Conservation (phyloP, 2,329 filamentous ascomycete genomes). For the Penicillium vulpinum region DNA sequence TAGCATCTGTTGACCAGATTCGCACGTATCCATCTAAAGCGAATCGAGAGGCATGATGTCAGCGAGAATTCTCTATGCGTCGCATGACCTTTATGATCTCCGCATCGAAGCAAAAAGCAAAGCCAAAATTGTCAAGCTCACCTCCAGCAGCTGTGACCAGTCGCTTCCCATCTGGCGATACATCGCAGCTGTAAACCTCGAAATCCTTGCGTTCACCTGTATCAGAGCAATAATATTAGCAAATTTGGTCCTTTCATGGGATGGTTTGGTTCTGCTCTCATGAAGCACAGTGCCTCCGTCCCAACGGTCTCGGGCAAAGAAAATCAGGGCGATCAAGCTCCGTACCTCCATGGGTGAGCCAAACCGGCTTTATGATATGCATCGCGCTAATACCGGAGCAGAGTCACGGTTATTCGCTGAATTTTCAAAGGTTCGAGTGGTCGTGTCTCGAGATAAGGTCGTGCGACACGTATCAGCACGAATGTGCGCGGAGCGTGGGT, state of each 20-base stretch:
- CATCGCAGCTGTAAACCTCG: conserved; percentile 97
- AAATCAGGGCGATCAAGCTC: conserved; percentile 3
- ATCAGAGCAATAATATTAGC: conserved; percentile 19
- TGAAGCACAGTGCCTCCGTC: neutral
- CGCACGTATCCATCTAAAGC: conserved; percentile 84
- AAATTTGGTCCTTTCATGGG: neutral
- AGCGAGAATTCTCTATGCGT: neutral
- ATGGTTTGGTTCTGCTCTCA: neutral
- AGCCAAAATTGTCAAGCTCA: conserved; percentile 49
- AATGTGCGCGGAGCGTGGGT: neutral
- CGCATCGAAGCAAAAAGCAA: neutral
- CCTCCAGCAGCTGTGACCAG: conserved; percentile 92
- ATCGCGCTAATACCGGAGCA: conserved; percentile 47
- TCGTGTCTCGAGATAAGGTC: neutral
- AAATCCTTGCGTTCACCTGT: conserved; percentile 94
- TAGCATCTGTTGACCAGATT: conserved; percentile 95
- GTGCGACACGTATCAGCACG: neutral
- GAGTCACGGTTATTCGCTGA: conserved; percentile 2
- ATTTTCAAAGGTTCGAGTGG: neutral
- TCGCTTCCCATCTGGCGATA: conserved; percentile 89
- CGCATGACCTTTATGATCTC: neutral
- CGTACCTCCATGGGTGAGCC: conserved; percentile 87
- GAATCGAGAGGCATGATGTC: conserved; percentile 7
- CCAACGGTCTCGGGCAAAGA: neutral
- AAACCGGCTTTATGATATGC: conserved; percentile 91